Conservation (phyloP, 1,284 basidiomycete genomes). For the Ceratobasidium sp. region DNA sequence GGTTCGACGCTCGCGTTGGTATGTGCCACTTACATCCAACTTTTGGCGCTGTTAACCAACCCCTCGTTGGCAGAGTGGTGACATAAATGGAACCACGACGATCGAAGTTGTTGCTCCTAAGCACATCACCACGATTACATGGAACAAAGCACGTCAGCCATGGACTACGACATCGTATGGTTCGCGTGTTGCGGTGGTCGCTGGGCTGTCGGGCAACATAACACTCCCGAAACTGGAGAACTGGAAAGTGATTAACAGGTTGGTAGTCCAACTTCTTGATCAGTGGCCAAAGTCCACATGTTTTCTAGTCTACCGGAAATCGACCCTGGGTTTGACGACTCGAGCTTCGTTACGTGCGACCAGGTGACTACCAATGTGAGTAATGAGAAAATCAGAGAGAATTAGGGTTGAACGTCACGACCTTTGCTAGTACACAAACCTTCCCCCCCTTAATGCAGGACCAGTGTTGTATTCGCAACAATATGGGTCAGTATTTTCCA, state of each 20-base stretch:
- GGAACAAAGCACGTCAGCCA: constrained; percentile 54
- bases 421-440: constrained; percentile 59
- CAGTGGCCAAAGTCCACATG: neutral
- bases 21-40: neutral
- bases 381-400: neutral
- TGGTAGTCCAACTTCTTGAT: neutral
- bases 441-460: constrained; percentile 59
- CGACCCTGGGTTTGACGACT: constrained; percentile 61
- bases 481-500: constrained; percentile 58
- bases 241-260: constrained; percentile 58
- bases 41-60: neutral
- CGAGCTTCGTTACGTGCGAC: constrained; percentile 58
- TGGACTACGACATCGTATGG: constrained; percentile 53
- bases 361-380: constrained; percentile 60
- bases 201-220: constrained; percentile 48
- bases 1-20: constrained; percentile 29
- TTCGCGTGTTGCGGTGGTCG: constrained; percentile 53
- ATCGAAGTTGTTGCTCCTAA: constrained; percentile 47
- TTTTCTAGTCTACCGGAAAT: constrained; percentile 62
- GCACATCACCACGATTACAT: constrained; percentile 43
- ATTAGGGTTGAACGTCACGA: neutral
- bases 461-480: constrained; percentile 63
- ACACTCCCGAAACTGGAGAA: constrained; percentile 56
- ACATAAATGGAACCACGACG: constrained; percentile 45
- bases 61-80: constrained; percentile 36